Evolutionary conservation across 441 rosid genomes (phyloP).

Genomic region (Codiaeum variegatum): DNA sequence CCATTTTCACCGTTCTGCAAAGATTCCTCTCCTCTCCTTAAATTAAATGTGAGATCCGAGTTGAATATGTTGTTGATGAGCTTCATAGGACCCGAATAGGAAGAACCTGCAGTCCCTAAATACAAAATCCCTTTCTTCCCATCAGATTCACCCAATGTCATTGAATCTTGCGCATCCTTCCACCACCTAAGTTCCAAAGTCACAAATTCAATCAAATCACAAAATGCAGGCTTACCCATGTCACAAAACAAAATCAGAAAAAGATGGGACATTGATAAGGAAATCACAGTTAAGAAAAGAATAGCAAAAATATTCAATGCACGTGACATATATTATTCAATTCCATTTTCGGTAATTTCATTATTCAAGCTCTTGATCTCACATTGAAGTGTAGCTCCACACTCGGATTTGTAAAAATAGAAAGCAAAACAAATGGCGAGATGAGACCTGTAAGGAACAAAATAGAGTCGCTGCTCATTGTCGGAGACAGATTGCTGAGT

Average conservation of each 20-base stretch:
- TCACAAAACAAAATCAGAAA: not conserved
- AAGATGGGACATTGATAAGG: not conserved
- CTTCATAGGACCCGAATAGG: conserved; percentile 89
- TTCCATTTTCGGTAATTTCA: not conserved
- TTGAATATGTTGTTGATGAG: conserved; percentile 82
- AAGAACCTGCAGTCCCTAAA: conserved; percentile 57
- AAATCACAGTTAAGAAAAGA: not conserved
- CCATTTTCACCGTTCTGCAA: conserved; percentile 45
- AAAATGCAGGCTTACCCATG: conserved; percentile 3
- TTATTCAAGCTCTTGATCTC: not conserved
- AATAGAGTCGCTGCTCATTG: conserved; percentile 84
- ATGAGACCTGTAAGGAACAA: conserved; percentile 73
- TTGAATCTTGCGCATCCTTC: conserved; percentile 67
- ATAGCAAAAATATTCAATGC: not conserved
- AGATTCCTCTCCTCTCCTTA: conserved; percentile 67
- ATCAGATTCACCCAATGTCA: conserved; percentile 38
- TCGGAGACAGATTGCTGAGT: conserved; percentile 52
- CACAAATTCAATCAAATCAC: conserved; percentile 12
- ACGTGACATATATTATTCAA: not conserved
- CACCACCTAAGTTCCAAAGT: conserved; percentile 69
- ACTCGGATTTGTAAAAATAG: conserved; percentile 2
- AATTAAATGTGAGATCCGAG: conserved; percentile 74
- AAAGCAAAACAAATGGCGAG: not conserved
- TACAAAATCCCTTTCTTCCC: conserved; percentile 64
- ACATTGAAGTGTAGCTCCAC: not conserved